Base-by-base conservation (phyloP, 805 yeast species). In the Wickerhamiella cacticola region DNA sequence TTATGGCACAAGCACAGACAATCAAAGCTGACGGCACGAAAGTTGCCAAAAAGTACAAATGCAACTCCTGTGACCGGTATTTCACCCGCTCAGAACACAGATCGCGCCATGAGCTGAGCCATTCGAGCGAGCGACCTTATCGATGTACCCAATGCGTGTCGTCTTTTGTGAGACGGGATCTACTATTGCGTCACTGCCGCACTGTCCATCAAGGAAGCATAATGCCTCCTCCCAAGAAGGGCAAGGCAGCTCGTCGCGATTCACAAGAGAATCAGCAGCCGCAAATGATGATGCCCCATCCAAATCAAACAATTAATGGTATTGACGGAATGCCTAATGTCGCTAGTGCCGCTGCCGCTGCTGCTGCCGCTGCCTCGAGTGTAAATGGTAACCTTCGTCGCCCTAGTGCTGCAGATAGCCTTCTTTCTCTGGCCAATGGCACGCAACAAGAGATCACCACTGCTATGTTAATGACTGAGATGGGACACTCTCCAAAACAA, bases 31-130 rank as follows among this genome's bases (percentile, higher is more conserved):
- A 44, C 15, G 34, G 35, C 47, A 10, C 45, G 10, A 48, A 48
- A 36, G 66, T 79, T 34, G 79, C 73, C 56, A 73, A 80, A 55
- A 77, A 82, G 56, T 82, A 82, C 62, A 74, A 80, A 34, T 83
- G 94, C 64, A 77, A 82, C 5, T 82, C 75, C 59, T 83, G 94
- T 57, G 83, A 87, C 26, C 69, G 88, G 53, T 80, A 85, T 5
- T 82, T 82, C 59, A 76, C 86, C n/a, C 67, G 92, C 45, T 75
- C 82, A 9, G 92, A 82, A 60, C 92, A 82, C 62, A 74, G 80
- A 55, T 75, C 80, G 36, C 72, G 92, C 43, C 92, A 82, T 57
- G 89, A 82, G 61, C 65, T 88, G 23, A 78, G 86, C 1, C 92
- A 82, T 59, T 81, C 87, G 12, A 81, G 81, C 56, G 85, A 79